Evolutionary conservation across 2,329 filamentous ascomycete species (phyloP).

Genomic region (Cladosporium sphaerospermum): DNA sequence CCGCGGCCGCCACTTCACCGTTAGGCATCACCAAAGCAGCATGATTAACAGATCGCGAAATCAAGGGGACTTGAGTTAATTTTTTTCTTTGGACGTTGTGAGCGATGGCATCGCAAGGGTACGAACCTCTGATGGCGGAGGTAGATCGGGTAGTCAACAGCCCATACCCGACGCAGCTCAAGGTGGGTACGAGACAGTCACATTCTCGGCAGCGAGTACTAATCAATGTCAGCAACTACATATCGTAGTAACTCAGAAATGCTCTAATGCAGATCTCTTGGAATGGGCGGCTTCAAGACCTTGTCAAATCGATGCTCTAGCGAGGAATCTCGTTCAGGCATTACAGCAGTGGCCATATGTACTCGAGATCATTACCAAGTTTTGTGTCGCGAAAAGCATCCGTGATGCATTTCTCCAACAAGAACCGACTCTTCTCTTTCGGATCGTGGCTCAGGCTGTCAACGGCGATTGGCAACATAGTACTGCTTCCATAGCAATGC

Average conservation of each 20-base stretch:
- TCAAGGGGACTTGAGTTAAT: no score
- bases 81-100: neutral
- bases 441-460: slow-evolving; percentile 23
- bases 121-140: slow-evolving; percentile 18
- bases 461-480: slow-evolving; percentile 20
- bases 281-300: slow-evolving; percentile 44
- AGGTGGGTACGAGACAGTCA: slow-evolving; percentile 17
- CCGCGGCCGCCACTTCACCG: no score
- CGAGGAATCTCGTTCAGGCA: slow-evolving; percentile 42
- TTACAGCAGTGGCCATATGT: slow-evolving; percentile 47
- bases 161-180: slow-evolving; percentile 30
- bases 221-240: slow-evolving; percentile 31
- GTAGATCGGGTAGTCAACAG: slow-evolving; percentile 25
- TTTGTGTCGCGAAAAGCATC: slow-evolving; percentile 31
- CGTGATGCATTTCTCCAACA: slow-evolving; percentile 28
- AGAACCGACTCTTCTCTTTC: slow-evolving; percentile 27
- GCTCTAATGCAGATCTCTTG: slow-evolving; percentile 32
- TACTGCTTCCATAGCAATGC: slow-evolving; percentile 22
- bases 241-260: slow-evolving; percentile 27
- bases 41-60: no score
- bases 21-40: no score
- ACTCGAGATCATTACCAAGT: slow-evolving; percentile 42
- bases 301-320: slow-evolving; percentile 44
- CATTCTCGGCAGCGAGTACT: neutral
- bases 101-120: slow-evolving; percentile 10